Percentiles rank a stretch among this genome's conserved stretches.
phyloP scores from a whole-genome alignment of 192 early-diverging fungal genomes.

The Backusella macrospora region DNA sequence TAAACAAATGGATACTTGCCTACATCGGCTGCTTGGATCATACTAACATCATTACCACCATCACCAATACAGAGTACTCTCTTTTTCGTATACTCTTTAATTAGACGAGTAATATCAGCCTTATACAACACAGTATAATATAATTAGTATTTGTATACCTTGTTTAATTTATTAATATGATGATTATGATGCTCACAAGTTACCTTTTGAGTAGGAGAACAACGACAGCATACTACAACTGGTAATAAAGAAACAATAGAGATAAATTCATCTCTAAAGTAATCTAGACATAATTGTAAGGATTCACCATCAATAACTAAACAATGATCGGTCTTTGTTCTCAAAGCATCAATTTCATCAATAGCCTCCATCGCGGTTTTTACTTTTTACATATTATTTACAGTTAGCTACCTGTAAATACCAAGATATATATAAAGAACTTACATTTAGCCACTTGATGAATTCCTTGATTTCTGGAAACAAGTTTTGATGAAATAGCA shows the following conservation, averaged over 20 bases:
- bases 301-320: conserved; percentile 95
- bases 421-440: neutral
- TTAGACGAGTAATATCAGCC: conserved; percentile 84
- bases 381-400: conserved; percentile 33
- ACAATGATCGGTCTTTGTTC: conserved; percentile 73
- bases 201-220: conserved; percentile 95
- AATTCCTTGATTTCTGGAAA: conserved; percentile 86
- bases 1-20: conserved; percentile 28
- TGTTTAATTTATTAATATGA: neutral
- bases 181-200: neutral
- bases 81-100: conserved; percentile 73
- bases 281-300: conserved; percentile 75
- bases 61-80: conserved; percentile 92
- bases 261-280: conserved; percentile 81
- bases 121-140: neutral
- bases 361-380: conserved; percentile 53
- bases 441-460: conserved; percentile 77
- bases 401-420: neutral
- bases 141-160: neutral
- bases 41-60: conserved; percentile 96
- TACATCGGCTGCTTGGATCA: conserved; percentile 96
- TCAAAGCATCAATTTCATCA: conserved; percentile 76
- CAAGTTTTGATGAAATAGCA: conserved; percentile 91
- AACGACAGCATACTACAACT: conserved; percentile 94
- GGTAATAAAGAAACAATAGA: conserved; percentile 71